Evolutionary conservation across 139 green algal genomes (phyloP).

Genomic region (Deuterostichococcus epilithicus): DNA sequence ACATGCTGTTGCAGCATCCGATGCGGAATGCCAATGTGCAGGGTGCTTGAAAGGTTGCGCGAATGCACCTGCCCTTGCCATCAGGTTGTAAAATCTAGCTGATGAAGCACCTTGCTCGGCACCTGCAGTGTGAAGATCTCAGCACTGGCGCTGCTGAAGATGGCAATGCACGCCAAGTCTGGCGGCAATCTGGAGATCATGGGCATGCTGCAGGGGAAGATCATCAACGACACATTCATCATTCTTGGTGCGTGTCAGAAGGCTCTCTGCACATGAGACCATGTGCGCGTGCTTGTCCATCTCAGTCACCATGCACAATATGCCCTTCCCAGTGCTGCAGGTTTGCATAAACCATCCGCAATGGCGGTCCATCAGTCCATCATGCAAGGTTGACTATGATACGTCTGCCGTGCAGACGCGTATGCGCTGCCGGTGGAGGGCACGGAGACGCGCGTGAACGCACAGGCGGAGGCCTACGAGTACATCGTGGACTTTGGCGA

Average conservation of each 20-base stretch:
- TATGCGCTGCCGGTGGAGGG: slow-evolving; percentile 97
- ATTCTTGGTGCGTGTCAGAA: slow-evolving; percentile 58
- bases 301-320: too few species aligned
- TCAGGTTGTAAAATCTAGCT: neutral
- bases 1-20: neutral
- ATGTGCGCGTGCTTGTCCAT: too few species aligned
- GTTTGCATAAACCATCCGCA: too few species aligned
- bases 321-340: too few species aligned
- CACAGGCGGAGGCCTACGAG: slow-evolving; percentile 86
- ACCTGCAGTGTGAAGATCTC: slow-evolving; percentile 82
- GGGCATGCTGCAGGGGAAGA: slow-evolving; percentile 94
- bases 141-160: slow-evolving; percentile 94
- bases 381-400: neutral
- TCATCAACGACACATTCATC: slow-evolving; percentile 78
- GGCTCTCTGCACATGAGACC: too few species aligned
- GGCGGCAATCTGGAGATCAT: slow-evolving; percentile 96
- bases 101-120: neutral
- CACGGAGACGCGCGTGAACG: slow-evolving; percentile 96
- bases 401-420: slow-evolving; percentile 44
- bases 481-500: slow-evolving; percentile 93
- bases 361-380: too few species aligned
- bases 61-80: neutral
- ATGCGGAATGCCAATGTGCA: too few species aligned
- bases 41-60: slow-evolving; percentile 1
- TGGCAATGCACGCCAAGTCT: slow-evolving; percentile 92